phyloP scores from a whole-genome alignment of 805 yeast species.

The Ogataea pilisensis region DNA sequence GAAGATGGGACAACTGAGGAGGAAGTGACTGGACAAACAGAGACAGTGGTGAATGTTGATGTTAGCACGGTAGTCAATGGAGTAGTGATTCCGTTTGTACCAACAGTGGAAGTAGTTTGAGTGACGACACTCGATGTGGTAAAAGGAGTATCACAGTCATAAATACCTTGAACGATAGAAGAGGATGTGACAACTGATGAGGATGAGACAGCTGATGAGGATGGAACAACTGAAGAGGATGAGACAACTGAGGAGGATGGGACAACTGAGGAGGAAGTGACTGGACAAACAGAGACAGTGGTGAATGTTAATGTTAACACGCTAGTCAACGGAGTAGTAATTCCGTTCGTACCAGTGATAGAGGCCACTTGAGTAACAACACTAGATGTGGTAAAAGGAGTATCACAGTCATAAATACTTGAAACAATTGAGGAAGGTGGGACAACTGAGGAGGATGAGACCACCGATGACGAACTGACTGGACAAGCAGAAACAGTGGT shows the following conservation, averaged over 20 bases:
- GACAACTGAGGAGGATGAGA: slow-evolving; percentile 1
- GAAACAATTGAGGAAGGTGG: no score
- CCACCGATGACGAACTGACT: neutral
- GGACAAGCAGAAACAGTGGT: neutral
- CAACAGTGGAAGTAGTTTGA: neutral
- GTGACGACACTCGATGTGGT: neutral
- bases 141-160: slow-evolving; percentile 1
- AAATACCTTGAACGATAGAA: neutral
- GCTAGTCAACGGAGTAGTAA: neutral
- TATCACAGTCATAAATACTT: neutral
- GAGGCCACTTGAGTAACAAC: neutral
- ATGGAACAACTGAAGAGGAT: neutral
- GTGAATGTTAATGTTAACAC: neutral
- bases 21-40: neutral
- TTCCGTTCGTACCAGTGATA: neutral
- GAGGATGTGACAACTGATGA: no score
- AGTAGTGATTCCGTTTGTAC: neutral
- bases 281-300: neutral
- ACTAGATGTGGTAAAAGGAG: neutral
- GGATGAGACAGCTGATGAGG: neutral
- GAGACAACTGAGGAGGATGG: neutral
- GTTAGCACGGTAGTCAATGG: neutral
- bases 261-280: neutral
- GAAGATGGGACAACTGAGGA: neutral
- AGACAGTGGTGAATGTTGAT: neutral